Evolutionary conservation across 1,284 basidiomycete genomes (phyloP), one percentile per base, ranked within the genome.

Genomic region (Fomitopsis schrenkii): DNA sequence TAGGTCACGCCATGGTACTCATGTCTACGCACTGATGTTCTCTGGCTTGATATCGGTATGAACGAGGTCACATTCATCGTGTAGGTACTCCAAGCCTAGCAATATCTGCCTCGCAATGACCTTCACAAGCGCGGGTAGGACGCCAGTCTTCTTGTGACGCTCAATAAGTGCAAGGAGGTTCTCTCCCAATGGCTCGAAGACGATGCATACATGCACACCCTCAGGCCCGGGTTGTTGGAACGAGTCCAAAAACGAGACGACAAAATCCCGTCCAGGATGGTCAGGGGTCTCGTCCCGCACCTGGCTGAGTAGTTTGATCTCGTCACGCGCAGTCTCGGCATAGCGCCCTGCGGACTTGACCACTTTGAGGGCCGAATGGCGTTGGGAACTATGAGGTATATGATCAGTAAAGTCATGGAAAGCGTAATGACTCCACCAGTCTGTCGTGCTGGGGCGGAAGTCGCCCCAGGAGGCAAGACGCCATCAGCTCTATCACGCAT

Each of bases 1-100:
- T 8, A 26, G 14, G 19, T 38, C 33, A 59, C 36, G 26, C 38
- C 36, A 36, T 35, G 22, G 5, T 55, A 36, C 62, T 58, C 60
- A 64, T 45, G 45, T 53, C 57, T 58, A 84, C 84, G 83, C 79
- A 84, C 94, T 81, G 64, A 96, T 95, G 72, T 96, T 96, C 78
- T 96, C 94, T 59, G 94, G 93, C 75, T 96, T 96, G 66, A 96
- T 91, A 72, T 96, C 94, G 35, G 90, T 92, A 70, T 93, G 91
- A 40, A 94, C 91, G 40, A 94, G 83, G 69, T 93, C 90, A 74
- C 94, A 95, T 74, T 93, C 91, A 55, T 93, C 90, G 68, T 96
- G 94, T 58, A 96, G 84, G 75, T 95, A 96, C 74, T 95, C 88
- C 63, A 96, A 81, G n/a, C 93, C 94, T 38, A 94, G 85, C 52